phyloP scores from a whole-genome alignment of 768 basidiomycete species.

The Melanogaster broomeanus region DNA sequence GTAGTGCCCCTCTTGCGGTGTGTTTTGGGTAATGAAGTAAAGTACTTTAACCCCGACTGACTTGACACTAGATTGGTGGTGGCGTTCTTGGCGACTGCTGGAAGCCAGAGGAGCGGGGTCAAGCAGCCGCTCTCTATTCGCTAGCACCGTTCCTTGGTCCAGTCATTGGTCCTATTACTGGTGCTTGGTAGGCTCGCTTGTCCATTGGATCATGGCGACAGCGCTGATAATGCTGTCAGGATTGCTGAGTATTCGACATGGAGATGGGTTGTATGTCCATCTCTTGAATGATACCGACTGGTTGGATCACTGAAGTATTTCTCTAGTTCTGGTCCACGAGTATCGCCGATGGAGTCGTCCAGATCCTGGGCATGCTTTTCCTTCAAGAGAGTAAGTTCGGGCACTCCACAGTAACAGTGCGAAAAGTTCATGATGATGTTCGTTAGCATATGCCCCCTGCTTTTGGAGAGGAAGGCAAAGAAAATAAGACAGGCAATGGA shows the following conservation, averaged over 20 bases:
- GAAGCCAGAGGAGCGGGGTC: slow-evolving; percentile 60
- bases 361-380: slow-evolving; percentile 54
- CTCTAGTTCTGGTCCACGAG: slow-evolving; percentile 66
- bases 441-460: slow-evolving; percentile 28
- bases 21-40: neutral
- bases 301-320: neutral
- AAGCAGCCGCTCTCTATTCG: slow-evolving; percentile 64
- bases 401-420: neutral
- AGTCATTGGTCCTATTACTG: slow-evolving; percentile 61
- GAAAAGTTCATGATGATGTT: slow-evolving; percentile 14
- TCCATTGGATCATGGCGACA: neutral
- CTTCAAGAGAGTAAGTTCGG: slow-evolving; percentile 60
- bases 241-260: slow-evolving; percentile 64
- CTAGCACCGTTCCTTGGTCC: slow-evolving; percentile 68
- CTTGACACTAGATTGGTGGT: slow-evolving; percentile 51
- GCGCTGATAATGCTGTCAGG: slow-evolving; percentile 23
- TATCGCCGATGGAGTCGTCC: slow-evolving; percentile 55
- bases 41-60: neutral
- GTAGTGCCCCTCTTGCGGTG: slow-evolving; percentile 64
- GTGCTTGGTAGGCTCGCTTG: slow-evolving; percentile 47
- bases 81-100: slow-evolving; percentile 68
- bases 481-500: slow-evolving; percentile 46
- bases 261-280: slow-evolving; percentile 64
- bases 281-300: neutral
- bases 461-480: slow-evolving; percentile 54